Conservation (phyloP, 495 filamentous ascomycete genomes). For the Lophiostoma macrostomum region DNA sequence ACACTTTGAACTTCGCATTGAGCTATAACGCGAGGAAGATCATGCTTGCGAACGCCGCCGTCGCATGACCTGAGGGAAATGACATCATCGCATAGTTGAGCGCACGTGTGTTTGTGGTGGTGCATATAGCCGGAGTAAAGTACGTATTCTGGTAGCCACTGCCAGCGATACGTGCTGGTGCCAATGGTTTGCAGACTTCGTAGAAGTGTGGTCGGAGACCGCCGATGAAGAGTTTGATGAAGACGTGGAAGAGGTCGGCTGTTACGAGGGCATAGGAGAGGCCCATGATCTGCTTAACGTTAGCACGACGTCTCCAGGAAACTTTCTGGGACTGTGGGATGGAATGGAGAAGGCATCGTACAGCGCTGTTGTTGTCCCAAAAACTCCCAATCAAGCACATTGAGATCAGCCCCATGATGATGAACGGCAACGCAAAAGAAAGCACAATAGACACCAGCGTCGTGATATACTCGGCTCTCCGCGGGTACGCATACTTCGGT, state of each 20-base stretch:
- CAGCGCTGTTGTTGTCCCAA: slow-evolving; percentile 62
- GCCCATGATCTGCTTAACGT: slow-evolving; percentile 51
- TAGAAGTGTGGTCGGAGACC: slow-evolving; percentile 60
- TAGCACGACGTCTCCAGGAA: slow-evolving; percentile 43
- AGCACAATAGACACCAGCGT: slow-evolving; percentile 56
- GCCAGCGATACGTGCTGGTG: not conserved
- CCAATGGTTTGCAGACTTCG: slow-evolving; percentile 51
- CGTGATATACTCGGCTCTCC: slow-evolving; percentile 64
- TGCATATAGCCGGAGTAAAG: slow-evolving; percentile 3
- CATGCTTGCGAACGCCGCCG: slow-evolving; percentile 57
- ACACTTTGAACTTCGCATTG: slow-evolving; percentile 64
- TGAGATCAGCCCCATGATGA: slow-evolving; percentile 38
- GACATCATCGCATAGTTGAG: slow-evolving; percentile 50
- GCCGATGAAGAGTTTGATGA: slow-evolving; percentile 56
- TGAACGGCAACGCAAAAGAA: slow-evolving; percentile 52
- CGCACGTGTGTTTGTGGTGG: slow-evolving; percentile 17
- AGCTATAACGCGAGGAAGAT: slow-evolving; percentile 59
- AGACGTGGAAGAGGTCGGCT: slow-evolving; percentile 55
- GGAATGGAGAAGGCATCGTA: too few relatives aligned
- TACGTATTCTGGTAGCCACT: not conserved
- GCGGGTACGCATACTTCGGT: too few relatives aligned
- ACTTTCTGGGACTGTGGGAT: not conserved
- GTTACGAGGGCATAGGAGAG: slow-evolving; percentile 58
- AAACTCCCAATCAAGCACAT: slow-evolving; percentile 59
- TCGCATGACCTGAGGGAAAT: slow-evolving; percentile 61